Percentiles rank a stretch among this genome's conserved stretches.
Conservation (phyloP, 805 yeast genomes). For the Pichia heedii region DNA sequence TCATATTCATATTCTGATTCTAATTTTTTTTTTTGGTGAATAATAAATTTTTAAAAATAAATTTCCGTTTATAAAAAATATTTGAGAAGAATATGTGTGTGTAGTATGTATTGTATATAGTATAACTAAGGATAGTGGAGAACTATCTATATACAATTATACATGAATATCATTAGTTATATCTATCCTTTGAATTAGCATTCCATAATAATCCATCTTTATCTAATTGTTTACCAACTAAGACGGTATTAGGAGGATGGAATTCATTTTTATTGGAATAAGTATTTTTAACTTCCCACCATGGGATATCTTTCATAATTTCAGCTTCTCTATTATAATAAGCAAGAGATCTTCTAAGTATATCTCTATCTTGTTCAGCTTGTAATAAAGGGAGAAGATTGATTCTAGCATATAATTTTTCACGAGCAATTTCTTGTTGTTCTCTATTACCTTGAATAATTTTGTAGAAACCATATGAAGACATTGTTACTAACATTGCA, state of each 20-base stretch:
- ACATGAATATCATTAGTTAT: background rate
- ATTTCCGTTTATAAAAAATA: no score
- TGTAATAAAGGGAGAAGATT: slow-evolving; percentile 61
- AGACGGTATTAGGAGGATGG: slow-evolving; percentile 30
- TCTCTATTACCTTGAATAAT: slow-evolving; percentile 63
- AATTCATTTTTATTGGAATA: slow-evolving; percentile 28
- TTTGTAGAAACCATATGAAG: slow-evolving; percentile 66
- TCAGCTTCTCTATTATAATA: slow-evolving; percentile 62
- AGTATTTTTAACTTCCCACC: slow-evolving; percentile 46
- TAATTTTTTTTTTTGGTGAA: no score
- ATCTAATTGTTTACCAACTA: slow-evolving; percentile 29
- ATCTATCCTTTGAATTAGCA: slow-evolving; percentile 27
- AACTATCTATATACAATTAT: background rate
- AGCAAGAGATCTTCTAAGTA: slow-evolving; percentile 60
- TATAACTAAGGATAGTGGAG: background rate
- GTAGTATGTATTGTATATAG: background rate
- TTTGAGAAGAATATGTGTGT: no score
- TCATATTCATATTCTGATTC: no score
- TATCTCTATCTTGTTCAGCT: slow-evolving; percentile 77
- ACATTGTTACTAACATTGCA: slow-evolving; percentile 51
- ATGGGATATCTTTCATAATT: slow-evolving; percentile 52
- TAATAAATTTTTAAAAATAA: no score
- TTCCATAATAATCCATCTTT: slow-evolving; percentile 20
- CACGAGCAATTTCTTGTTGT: slow-evolving; percentile 65
- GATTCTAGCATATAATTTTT: slow-evolving; percentile 69